Base-by-base conservation (phyloP, 768 basidiomycete species). In the Phaffia tasmanica region DNA sequence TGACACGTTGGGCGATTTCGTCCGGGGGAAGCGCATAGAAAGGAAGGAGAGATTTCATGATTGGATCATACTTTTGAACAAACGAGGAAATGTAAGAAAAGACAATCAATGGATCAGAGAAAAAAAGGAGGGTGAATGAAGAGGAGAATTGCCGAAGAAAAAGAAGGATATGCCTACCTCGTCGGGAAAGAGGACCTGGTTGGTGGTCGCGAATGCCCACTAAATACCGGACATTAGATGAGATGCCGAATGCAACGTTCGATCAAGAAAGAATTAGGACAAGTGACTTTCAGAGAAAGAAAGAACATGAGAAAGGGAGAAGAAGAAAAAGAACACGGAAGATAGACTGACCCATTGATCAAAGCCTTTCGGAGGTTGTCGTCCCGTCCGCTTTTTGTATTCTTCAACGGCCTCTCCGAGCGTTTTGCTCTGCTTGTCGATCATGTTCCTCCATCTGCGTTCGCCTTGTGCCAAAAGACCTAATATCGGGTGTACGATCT, bases 341-440 rank as follows among this genome's bases (percentile, higher is more conserved):
- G 15, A 29, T 4, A 4, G 7, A 61, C 59, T 46, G 6, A 61
- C 59, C 62, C 67, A 69, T 1, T 49, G 16, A 30, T 91, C 93
- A 70, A 98, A 99, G 0, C 92, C 94, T 53, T 81, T 83, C 0
- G 95, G 94, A 5, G 95, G 95, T 47, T 83, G 77, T 48, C 87
- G 82, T 5, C 47, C 79, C 76, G 94, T 92, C 66, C 92, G 81
- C 64, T 81, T 78, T 70, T 79, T 83, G 77, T 99, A 99, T 75
- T 94, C 90, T 11, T 76, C 75, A 0, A 89, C 88, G 0, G 94
- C 94, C 30, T 83, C 83, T 50, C 79, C 78, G 47, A 98, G 80
- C 0, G 88, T 86, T 72, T 81, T 83, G 75, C 88, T 91, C 78
- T 98, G 95, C 59, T 80, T 79, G 1, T 78, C 79, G 32, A 98